These are phyloP conservation scores for Starmerella apis DNA, from an alignment of 805 yeast species.

Conservation along the genomic window DNA sequence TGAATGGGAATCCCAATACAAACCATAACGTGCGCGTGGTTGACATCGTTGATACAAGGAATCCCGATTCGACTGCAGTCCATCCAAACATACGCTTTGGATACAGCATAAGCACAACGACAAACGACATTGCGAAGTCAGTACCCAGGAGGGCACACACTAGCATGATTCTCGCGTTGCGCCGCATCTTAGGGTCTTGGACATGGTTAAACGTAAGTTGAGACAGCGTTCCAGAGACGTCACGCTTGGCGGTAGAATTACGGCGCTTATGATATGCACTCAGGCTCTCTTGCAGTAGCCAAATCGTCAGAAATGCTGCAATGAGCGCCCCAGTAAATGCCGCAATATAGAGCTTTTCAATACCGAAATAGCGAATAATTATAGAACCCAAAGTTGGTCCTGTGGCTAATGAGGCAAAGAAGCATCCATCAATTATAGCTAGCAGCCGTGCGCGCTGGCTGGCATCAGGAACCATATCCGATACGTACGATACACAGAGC, in stretches of 20 bases:
- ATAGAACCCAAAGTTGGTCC: constrained; percentile 25
- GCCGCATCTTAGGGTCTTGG: constrained; percentile 17
- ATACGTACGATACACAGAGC: constrained; percentile 23
- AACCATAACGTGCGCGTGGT: constrained; percentile 27
- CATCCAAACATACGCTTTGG: constrained; percentile 29
- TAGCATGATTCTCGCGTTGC: constrained; percentile 24
- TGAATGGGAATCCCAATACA: constrained; percentile 26
- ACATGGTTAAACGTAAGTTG: constrained; percentile 19
- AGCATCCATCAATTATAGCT: constrained; percentile 22
- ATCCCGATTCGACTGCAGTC: constrained; percentile 31
- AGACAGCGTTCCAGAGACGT: constrained; percentile 8
- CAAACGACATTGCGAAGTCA: constrained; percentile 19
- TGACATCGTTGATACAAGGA: constrained; percentile 27
- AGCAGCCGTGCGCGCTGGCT: constrained; percentile 21
- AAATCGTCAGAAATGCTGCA: constrained; percentile 11
- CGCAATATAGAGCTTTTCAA: constrained; percentile 17
- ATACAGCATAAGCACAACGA: constrained; percentile 24
- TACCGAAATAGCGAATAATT: constrained; percentile 15
- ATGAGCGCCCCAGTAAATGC: constrained; percentile 9
- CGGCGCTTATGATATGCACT: constrained; percentile 18
- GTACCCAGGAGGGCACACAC: constrained; percentile 21
- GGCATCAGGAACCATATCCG: constrained; percentile 24
- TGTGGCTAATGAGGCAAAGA: constrained; percentile 22
- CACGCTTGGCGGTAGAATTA: constrained; percentile 17
- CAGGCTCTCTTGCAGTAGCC: constrained; percentile 22